Conservation (phyloP, 2,329 filamentous ascomycete genomes). For the Aspergillus felis region DNA sequence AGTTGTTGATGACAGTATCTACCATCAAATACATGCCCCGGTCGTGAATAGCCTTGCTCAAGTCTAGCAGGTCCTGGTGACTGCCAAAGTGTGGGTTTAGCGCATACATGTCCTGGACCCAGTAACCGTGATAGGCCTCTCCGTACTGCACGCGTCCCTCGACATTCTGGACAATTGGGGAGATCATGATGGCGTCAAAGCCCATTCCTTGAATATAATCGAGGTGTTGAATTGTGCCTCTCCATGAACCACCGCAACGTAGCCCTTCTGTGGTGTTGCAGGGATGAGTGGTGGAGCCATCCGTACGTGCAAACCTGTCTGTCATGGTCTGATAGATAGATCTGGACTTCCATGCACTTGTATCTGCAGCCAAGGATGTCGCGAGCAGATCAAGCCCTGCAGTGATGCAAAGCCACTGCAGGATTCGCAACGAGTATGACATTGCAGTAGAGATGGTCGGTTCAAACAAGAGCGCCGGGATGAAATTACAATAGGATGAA, state of each 20-base stretch:
- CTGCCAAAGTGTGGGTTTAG: conserved; percentile 50
- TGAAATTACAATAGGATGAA: not conserved
- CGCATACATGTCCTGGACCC: conserved; percentile 45
- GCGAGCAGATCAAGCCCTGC: conserved; percentile 5
- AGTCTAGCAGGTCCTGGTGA: conserved; percentile 43
- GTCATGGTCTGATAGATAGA: conserved; percentile 47
- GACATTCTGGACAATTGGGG: conserved; percentile 41
- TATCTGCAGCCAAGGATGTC: conserved; percentile 20
- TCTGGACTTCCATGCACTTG: conserved; percentile 37
- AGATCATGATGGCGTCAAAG: conserved; percentile 47
- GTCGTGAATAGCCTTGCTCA: conserved; percentile 44
- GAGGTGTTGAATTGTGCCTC: conserved; percentile 45
- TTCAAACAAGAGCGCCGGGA: not conserved
- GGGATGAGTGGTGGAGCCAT: conserved; percentile 30
- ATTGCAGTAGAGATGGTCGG: not conserved
- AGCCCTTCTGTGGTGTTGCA: conserved; percentile 29
- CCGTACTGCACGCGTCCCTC: conserved; percentile 36
- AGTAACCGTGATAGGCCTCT: conserved; percentile 51
- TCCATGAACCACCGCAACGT: conserved; percentile 52
- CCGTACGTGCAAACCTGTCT: conserved; percentile 44
- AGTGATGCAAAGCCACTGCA: conserved; percentile 6
- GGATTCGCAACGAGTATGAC: not conserved
- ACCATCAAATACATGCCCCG: conserved; percentile 52
- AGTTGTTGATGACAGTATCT: conserved; percentile 51
- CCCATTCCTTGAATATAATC: conserved; percentile 51